Evolutionary conservation across 176 grass and related monocot genomes (phyloP).

Genomic region (Stipa capillata): DNA sequence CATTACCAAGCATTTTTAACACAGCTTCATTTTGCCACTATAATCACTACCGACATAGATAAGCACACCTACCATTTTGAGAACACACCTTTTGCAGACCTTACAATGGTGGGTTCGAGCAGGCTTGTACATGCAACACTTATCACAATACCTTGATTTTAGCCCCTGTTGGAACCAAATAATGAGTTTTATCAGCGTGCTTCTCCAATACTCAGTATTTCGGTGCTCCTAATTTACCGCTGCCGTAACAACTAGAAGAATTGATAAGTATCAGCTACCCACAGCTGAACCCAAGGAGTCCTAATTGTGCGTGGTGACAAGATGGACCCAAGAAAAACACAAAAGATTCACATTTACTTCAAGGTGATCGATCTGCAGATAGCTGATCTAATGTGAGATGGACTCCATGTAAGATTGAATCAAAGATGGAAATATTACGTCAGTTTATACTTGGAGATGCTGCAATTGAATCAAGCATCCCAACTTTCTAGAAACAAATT

Average conservation of each 20-base stretch:
- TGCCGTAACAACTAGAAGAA: background rate
- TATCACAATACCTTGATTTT: slow-evolving; percentile 82
- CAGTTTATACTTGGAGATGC: background rate
- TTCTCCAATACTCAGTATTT: background rate
- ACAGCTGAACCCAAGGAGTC: no score
- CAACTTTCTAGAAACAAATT: no score
- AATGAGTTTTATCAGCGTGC: background rate
- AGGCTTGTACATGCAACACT: slow-evolving; percentile 78
- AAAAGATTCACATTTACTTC: background rate
- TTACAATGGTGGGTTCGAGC: slow-evolving; percentile 78
- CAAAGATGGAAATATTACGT: background rate
- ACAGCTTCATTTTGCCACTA: background rate
- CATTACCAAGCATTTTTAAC: background rate
- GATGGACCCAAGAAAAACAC: background rate
- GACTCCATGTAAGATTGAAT: background rate
- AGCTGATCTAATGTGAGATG: background rate
- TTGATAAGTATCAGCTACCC: background rate
- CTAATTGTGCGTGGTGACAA: no score
- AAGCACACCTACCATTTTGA: slow-evolving; percentile 79
- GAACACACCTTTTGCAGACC: slow-evolving; percentile 85
- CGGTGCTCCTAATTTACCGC: background rate
- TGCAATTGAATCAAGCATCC: background rate
- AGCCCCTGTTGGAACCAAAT: slow-evolving; percentile 39
- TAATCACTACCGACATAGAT: background rate
- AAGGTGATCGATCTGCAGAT: background rate